Evolutionary conservation across 495 filamentous ascomycete species (phyloP).

Genomic region (Penicillium paxilli): DNA sequence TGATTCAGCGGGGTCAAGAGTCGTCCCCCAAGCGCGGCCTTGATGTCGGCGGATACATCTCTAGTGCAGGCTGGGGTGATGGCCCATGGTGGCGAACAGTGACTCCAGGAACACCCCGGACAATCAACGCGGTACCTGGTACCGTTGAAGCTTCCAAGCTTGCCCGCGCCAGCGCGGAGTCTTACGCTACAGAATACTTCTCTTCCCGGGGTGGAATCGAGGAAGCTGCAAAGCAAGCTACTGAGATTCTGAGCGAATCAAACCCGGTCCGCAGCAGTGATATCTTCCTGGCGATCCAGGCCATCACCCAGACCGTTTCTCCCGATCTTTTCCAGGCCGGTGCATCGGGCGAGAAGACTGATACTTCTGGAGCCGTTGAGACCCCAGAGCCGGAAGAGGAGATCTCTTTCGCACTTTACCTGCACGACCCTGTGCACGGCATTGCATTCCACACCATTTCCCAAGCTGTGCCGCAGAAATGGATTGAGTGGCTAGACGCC

Average conservation of each 20-base stretch:
- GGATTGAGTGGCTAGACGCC: conserved; percentile 92
- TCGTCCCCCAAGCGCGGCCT: conserved; percentile 67
- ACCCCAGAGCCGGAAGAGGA: conserved; percentile 54
- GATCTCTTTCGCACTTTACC: conserved; percentile 83
- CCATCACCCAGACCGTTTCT: conserved; percentile 63
- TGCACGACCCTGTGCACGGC: conserved; percentile 89
- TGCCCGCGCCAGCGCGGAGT: conserved; percentile 81
- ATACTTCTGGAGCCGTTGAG: conserved; percentile 53
- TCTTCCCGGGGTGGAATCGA: conserved; percentile 74
- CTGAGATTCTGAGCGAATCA: conserved; percentile 69
- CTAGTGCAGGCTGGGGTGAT: conserved; percentile 74
- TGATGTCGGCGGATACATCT: conserved; percentile 50
- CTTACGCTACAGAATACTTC: conserved; percentile 82
- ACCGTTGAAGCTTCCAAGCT: conserved; percentile 87
- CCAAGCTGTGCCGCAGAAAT: conserved; percentile 79
- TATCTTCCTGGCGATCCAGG: conserved; percentile 93
- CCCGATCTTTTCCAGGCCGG: conserved; percentile 67
- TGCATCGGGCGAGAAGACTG: conserved; percentile 53
- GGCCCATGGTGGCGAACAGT: conserved; percentile 93
- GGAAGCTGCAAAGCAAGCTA: conserved; percentile 73
- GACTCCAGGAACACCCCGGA: conserved; percentile 60
- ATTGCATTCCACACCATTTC: conserved; percentile 84
- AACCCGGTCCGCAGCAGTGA: conserved; percentile 92
- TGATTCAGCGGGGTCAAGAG: conserved; percentile 90
- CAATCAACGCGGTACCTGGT: conserved; percentile 77